Percentiles rank a stretch among this genome's conserved stretches.
Evolutionary conservation across 805 yeast genomes (phyloP).

Genomic region (Starmerella sirachaensis): DNA sequence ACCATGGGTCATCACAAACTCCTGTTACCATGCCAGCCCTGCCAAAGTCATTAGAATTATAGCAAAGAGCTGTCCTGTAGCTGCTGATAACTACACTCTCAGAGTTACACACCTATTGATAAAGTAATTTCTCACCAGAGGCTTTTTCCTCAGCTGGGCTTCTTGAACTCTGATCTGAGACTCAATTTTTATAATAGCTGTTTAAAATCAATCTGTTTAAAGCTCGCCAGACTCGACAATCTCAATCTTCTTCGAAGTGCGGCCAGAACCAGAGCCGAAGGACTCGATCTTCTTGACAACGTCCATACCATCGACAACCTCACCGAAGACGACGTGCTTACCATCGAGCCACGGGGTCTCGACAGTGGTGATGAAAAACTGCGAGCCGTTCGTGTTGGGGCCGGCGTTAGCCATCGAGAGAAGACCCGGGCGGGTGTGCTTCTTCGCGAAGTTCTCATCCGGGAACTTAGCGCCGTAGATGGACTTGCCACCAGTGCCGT

Average conservation of each 20-base stretch:
- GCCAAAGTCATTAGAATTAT: too few relatives aligned
- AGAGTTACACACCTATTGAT: too few relatives aligned
- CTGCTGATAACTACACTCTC: too few relatives aligned
- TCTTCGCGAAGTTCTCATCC: slow-evolving; percentile 65
- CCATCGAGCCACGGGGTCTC: slow-evolving; percentile 84
- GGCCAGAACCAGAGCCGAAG: slow-evolving; percentile 56
- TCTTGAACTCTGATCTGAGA: too few relatives aligned
- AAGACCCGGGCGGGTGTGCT: slow-evolving; percentile 70
- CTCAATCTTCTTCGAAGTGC: slow-evolving; percentile 50
- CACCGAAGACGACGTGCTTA: slow-evolving; percentile 91
- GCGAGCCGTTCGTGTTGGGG: slow-evolving; percentile 96
- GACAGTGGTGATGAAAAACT: slow-evolving; percentile 90
- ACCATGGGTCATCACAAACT: background rate
- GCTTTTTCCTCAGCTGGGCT: too few relatives aligned
- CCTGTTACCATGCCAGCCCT: too few relatives aligned
- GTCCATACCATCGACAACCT: slow-evolving; percentile 74
- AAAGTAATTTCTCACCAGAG: too few relatives aligned
- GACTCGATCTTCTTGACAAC: slow-evolving; percentile 76
- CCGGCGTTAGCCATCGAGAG: slow-evolving; percentile 97
- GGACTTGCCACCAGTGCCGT: slow-evolving; percentile 87
- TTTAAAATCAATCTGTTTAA: slow-evolving; percentile 24
- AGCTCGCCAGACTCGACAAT: slow-evolving; percentile 55
- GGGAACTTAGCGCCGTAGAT: slow-evolving; percentile 62
- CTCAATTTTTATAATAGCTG: background rate
- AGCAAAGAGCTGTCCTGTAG: too few relatives aligned